Evolutionary conservation across 495 filamentous ascomycete genomes (phyloP).

Genomic region (Penicillium goetzii): DNA sequence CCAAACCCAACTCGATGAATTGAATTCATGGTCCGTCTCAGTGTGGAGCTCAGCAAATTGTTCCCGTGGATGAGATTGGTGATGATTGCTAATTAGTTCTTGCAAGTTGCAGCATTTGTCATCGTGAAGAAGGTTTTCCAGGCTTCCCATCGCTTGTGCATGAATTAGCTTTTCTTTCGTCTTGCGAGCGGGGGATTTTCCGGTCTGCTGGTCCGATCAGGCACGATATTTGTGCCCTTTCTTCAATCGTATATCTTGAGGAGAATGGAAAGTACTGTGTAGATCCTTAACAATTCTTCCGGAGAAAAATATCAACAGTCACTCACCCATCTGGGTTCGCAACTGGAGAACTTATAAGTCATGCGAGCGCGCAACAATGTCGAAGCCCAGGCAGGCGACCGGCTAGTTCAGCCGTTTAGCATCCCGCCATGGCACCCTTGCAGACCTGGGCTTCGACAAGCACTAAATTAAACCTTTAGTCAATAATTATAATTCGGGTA

Average conservation of each 20-base stretch:
- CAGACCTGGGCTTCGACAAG: background rate
- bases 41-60: constrained; percentile 21
- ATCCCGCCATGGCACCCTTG: background rate
- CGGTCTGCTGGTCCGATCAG: background rate
- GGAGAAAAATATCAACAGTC: background rate
- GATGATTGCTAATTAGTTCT: background rate
- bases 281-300: background rate
- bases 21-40: background rate
- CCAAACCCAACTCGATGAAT: background rate
- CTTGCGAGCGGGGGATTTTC: background rate
- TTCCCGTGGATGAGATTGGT: constrained; percentile 5
- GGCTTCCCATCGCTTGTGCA: constrained; percentile 3
- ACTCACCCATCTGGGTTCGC: background rate
- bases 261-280: background rate
- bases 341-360: background rate
- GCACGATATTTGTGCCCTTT: background rate
- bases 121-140: constrained; percentile 1
- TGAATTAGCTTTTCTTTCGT: background rate
- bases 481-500: constrained; percentile 1
- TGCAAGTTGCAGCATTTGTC: background rate
- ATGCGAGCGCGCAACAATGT: background rate
- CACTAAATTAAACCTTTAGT: background rate
- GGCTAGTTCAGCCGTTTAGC: background rate
- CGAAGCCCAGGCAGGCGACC: background rate
- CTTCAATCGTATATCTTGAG: background rate